Evolutionary conservation across 2,329 filamentous ascomycete genomes (phyloP), one percentile per base, ranked within the genome.

Genomic region (Talaromyces sp.): DNA sequence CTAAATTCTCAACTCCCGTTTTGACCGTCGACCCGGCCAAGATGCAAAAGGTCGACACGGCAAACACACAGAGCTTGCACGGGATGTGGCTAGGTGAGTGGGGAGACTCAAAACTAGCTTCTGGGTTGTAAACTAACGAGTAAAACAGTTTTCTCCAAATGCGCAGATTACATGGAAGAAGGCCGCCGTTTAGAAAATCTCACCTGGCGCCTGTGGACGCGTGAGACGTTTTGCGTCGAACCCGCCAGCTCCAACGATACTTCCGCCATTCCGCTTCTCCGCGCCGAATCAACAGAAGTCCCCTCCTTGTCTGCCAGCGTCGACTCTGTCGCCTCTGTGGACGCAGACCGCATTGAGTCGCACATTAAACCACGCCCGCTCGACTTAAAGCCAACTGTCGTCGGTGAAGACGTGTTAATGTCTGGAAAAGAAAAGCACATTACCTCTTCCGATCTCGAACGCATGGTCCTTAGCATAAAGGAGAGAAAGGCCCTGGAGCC

Each of bases 41-140:
- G 68, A 92, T 99, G 74, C 90, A 94, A 81, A 91, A 95, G 75
- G 91, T 97, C 70, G 92, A 97, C 78, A 96, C 93, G 1, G 85
- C 88, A 67, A 96, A 96, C 75, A 88, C 91, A 29, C 91, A 96
- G 78, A 95, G 92, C 72, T 85, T 97, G 56, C 95, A 94, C 79
- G 92, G 90, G 80, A 95, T 97, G 85, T 96, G 92, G 92, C 93
- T 91, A 75, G 91, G 92, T 96, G 79, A 84, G 90, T 83, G 4
- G 27, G 27, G 6, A 29, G 27, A 29, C 27, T 29, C 27, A 29
- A 29, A 6, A 29, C 27, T 6, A 29, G 27, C 27, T 29, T 29
- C 9, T 7, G 27, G 27, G 27, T 29, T 21, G 32, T 35, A 14
- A 14, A 56, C 24, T 53, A 50, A 55, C 63, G 3, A 19, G 64